phyloP scores from a whole-genome alignment of 2,329 filamentous ascomycete genomes.

The Fusarium caatingaense region DNA sequence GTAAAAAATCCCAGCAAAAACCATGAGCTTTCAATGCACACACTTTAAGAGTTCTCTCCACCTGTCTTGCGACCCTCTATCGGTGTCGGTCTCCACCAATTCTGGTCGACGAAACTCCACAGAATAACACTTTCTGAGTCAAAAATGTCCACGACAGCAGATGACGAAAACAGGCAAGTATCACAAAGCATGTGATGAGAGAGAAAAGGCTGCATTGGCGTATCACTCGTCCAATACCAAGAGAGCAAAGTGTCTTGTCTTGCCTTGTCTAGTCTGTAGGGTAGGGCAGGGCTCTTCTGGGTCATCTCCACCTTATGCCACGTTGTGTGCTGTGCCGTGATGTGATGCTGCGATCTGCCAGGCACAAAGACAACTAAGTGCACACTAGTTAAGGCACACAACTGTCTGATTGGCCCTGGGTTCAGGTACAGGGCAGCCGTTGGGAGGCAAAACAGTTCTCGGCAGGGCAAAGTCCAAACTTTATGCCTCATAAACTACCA shows the following conservation, averaged over 20 bases:
- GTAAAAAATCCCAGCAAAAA: background rate
- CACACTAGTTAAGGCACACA: constrained; percentile 29
- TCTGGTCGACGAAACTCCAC: background rate
- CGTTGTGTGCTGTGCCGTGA: constrained; percentile 24
- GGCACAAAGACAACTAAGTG: constrained; percentile 12
- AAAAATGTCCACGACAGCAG: constrained; percentile 6
- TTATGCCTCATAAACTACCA: constrained; percentile 24
- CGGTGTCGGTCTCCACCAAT: background rate
- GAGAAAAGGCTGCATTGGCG: background rate
- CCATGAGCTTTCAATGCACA: constrained; percentile 22
- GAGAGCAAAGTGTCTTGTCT: background rate
- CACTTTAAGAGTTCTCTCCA: constrained; percentile 27
- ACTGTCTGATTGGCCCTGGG: constrained; percentile 25
- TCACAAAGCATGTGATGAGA: constrained; percentile 3
- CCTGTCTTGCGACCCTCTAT: constrained; percentile 5
- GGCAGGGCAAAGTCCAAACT: constrained; percentile 12
- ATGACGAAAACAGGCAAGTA: constrained; percentile 5
- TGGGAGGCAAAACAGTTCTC: constrained; percentile 17
- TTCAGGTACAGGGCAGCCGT: constrained; percentile 19
- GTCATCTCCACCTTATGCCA: constrained; percentile 30
- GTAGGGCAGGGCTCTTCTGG: constrained; percentile 18
- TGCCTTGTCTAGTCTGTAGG: constrained; percentile 10
- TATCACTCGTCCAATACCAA: constrained; percentile 8
- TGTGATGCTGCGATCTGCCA: constrained; percentile 27
- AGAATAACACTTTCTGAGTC: background rate